Evolutionary conservation across 2,329 filamentous ascomycete species (phyloP), one percentile per base, ranked within the genome.

Genomic region (Colletotrichum tabaci): DNA sequence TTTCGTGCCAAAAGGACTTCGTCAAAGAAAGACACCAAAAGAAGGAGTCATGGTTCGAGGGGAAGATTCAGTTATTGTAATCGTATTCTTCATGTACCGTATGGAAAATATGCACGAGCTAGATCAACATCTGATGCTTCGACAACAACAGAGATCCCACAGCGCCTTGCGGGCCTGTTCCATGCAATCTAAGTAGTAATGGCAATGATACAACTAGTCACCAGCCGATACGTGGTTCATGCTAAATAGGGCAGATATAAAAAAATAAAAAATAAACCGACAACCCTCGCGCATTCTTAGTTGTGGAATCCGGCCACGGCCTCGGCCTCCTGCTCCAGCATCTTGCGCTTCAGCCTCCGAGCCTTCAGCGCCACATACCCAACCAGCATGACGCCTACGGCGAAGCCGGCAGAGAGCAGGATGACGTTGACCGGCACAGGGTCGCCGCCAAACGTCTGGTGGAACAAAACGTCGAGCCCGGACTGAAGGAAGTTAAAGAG

Each of bases 401-500:
- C 78, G 10, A 93, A 79, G 0, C 92, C 93, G 0, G 89, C 67
- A 0, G 82, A 77, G 58, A 96, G 81, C 23, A 98, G 81, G 0
- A 92, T 85, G 3, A 93, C 62, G 79, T 98, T 96, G 15, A 97
- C 91, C 0, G 94, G 94, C 0, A 94, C 83, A 0, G 95, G 95
- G 79, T 97, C 87, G 6, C 91, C 90, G 26, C 85, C 76, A 77
- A 96, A 98, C 0, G 87, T 87, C 67, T 89, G 86, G 77, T 97
- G 93, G 50, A 95, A 94, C 46, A 96, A 80, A 30, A 91, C 89
- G 80, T 98, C 95, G 44, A 98, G 86, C 0, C 89, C 94, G 6
- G 92, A 92, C 83, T 97, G 94, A 1, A 89, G 89, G 77, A 98
- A 95, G 81, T 97, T 97, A 77, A 95, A 87, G 0, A 98, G 80